Evolutionary conservation across 768 basidiomycete species (phyloP).

Genomic region (Mrakia gelida): DNA sequence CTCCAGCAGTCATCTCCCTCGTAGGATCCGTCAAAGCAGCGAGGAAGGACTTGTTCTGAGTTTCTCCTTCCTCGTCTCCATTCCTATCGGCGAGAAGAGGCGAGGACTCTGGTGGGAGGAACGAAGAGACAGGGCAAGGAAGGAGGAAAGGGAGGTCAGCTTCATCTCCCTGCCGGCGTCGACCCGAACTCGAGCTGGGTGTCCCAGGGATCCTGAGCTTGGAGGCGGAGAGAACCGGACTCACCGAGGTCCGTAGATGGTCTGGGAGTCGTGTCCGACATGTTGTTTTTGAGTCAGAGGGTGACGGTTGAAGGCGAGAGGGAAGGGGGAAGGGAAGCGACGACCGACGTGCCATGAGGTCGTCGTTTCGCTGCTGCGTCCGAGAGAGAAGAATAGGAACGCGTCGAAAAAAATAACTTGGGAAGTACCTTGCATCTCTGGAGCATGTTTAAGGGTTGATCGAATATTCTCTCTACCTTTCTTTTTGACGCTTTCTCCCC

Average conservation of each 20-base stretch:
- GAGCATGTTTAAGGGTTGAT: too few species aligned
- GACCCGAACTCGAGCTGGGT: neutral
- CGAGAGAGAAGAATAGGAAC: too few species aligned
- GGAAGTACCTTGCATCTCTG: too few species aligned
- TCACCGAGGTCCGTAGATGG: conserved; percentile 33
- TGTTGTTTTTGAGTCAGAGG: neutral
- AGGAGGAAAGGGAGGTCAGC: neutral
- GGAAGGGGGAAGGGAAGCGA: neutral
- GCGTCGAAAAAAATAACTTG: too few species aligned
- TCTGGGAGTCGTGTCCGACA: conserved; percentile 31
- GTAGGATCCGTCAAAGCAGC: conserved; percentile 32
- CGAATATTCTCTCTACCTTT: too few species aligned
- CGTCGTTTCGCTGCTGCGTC: too few species aligned
- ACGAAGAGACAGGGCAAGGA: neutral
- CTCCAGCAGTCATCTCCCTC: conserved; percentile 67
- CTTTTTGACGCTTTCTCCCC: too few species aligned
- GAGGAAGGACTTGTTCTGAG: conserved; percentile 32
- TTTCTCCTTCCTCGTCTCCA: conserved; percentile 17
- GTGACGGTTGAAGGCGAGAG: neutral
- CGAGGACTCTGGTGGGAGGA: conserved; percentile 39
- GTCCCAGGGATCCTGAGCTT: neutral
- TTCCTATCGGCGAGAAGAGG: conserved; percentile 40
- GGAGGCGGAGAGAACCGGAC: neutral
- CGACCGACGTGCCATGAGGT: too few species aligned
- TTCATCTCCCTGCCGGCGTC: neutral